A percentile compares a stretch with the other conserved stretches of the same genome.
These are phyloP conservation scores for Biscutella laevigata DNA, from an alignment of 441 rosid genomes.

Conservation along the genomic window DNA sequence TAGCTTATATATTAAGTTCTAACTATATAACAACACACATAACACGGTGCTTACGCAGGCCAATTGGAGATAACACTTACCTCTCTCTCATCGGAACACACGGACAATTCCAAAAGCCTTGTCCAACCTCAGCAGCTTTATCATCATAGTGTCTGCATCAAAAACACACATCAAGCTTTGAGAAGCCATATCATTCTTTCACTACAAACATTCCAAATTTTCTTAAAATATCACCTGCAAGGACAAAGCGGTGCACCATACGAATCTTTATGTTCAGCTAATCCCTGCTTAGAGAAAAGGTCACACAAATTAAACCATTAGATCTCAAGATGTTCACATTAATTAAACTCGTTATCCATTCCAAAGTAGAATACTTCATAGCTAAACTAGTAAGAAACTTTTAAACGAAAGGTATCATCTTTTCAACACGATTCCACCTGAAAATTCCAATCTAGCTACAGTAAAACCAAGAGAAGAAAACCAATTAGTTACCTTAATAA, in stretches of 20 bases:
- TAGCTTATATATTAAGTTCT: neutral
- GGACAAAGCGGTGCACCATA: constrained; percentile 97
- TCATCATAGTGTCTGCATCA: constrained; percentile 79
- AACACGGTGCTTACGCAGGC: neutral
- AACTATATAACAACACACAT: neutral
- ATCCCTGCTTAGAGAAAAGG: constrained; percentile 36
- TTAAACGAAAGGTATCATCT: too few relatives aligned
- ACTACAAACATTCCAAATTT: neutral
- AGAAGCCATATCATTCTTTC: neutral
- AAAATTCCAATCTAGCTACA: neutral
- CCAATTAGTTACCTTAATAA: constrained; percentile 54
- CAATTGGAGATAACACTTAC: constrained; percentile 27
- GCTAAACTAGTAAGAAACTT: too few relatives aligned
- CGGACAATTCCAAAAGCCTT: constrained; percentile 95
- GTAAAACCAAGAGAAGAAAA: neutral
- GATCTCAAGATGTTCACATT: neutral
- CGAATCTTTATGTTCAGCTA: constrained; percentile 90
- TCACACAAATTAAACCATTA: neutral
- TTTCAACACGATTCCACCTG: neutral
- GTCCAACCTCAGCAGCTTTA: constrained; percentile 73
- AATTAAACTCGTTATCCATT: too few relatives aligned
- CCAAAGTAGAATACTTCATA: too few relatives aligned
- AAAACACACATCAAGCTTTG: neutral
- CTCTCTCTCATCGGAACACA: constrained; percentile 99
- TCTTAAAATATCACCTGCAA: constrained; percentile 51